Percentiles rank a stretch among this genome's conserved stretches.
Evolutionary conservation across 495 filamentous ascomycete genomes (phyloP).

Genomic region (Aspergillus sparsus): DNA sequence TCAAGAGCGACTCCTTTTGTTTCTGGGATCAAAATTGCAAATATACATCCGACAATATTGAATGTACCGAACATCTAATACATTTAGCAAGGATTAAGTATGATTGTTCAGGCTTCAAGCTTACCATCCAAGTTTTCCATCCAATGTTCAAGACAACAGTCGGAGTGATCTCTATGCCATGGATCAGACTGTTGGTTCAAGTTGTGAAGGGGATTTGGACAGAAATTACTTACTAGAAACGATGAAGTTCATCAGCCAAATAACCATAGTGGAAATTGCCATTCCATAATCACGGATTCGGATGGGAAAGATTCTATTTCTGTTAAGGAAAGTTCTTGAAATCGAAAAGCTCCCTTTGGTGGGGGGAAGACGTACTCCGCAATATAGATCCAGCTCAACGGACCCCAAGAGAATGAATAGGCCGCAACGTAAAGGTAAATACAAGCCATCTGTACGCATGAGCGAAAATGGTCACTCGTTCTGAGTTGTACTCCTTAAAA

Average conservation of each 20-base stretch:
- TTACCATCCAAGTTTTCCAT: slow-evolving; percentile 43
- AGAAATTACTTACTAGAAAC: slow-evolving; percentile 60
- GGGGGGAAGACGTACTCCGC: slow-evolving; percentile 32
- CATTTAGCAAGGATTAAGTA: neutral
- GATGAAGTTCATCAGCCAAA: slow-evolving; percentile 49
- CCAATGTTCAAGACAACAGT: slow-evolving; percentile 17
- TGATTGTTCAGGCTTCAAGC: neutral
- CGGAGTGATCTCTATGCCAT: slow-evolving; percentile 33
- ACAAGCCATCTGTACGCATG: slow-evolving; percentile 30
- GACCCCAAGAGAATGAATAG: slow-evolving; percentile 46
- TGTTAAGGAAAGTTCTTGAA: neutral
- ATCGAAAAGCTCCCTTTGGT: slow-evolving; percentile 25
- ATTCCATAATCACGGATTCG: slow-evolving; percentile 71
- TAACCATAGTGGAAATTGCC: slow-evolving; percentile 58
- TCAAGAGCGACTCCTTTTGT: slow-evolving; percentile 56
- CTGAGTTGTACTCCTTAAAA: slow-evolving; percentile 59
- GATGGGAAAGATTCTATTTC: slow-evolving; percentile 60
- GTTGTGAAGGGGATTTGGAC: slow-evolving; percentile 20
- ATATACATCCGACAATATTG: slow-evolving; percentile 37
- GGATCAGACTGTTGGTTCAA: too few relatives aligned
- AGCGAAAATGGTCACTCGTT: slow-evolving; percentile 55
- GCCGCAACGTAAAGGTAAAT: slow-evolving; percentile 56
- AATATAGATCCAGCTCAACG: slow-evolving; percentile 55
- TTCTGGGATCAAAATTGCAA: slow-evolving; percentile 57
- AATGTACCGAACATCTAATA: slow-evolving; percentile 54